A percentile compares a stretch with the other conserved stretches of the same genome.
Evolutionary conservation across 306 rosid species (phyloP).

Genomic region (Malus fusca): DNA sequence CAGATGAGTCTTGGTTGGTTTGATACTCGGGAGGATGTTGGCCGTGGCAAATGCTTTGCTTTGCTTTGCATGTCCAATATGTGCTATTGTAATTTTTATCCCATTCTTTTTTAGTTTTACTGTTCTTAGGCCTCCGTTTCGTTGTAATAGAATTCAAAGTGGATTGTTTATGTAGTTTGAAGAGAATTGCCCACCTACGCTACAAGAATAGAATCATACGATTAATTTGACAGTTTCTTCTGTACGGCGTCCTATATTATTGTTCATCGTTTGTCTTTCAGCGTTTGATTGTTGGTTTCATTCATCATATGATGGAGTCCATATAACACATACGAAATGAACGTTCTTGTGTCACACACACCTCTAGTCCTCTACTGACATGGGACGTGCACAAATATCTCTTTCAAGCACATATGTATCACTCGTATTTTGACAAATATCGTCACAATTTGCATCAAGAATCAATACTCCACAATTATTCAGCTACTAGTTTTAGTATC

Average conservation of each 20-base stretch:
- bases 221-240: conserved; percentile 1
- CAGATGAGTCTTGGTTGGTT: conserved; percentile 21
- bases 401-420: too few species aligned
- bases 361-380: too few species aligned
- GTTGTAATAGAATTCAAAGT: conserved; percentile 18
- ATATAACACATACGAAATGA: too few species aligned
- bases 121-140: not conserved
- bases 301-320: not conserved
- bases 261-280: not conserved
- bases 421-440: too few species aligned
- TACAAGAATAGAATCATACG: conserved; percentile 7
- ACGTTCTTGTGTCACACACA: too few species aligned
- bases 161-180: conserved; percentile 6
- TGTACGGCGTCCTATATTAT: not conserved
- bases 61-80: conserved; percentile 22
- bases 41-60: conserved; percentile 29
- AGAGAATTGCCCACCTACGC: conserved; percentile 17
- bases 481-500: too few species aligned
- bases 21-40: conserved; percentile 24
- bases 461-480: too few species aligned
- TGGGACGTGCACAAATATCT: too few species aligned
- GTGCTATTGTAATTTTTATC: conserved; percentile 19
- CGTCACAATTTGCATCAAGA: too few species aligned
- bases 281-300: not conserved
- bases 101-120: not conserved